Evolutionary conservation across 176 grass and related monocot species (phyloP).

Genomic region (Otatea glauca): DNA sequence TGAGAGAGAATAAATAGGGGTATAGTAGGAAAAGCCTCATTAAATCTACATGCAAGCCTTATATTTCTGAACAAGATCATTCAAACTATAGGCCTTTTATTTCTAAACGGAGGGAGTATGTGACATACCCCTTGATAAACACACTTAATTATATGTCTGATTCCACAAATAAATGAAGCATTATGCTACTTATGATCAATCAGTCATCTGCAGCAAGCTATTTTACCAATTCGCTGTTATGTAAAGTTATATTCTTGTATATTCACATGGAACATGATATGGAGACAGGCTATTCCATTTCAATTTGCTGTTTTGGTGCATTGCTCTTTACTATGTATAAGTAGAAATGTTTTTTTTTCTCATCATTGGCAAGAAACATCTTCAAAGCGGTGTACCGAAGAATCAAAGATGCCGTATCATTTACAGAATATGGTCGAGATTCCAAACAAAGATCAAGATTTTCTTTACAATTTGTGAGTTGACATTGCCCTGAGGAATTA

Average conservation of each 20-base stretch:
- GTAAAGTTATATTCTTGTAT: neutral
- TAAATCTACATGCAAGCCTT: too few species aligned
- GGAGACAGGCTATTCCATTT: neutral
- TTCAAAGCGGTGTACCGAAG: neutral
- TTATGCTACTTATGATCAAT: neutral
- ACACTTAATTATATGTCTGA: too few species aligned
- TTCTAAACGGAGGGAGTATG: neutral
- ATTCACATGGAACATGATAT: neutral
- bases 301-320: neutral
- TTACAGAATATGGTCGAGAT: neutral
- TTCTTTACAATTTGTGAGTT: neutral
- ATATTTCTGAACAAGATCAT: too few species aligned
- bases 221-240: neutral
- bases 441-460: neutral
- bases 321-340: neutral
- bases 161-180: neutral
- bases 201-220: neutral
- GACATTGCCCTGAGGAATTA: neutral
- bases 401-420: neutral
- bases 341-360: neutral
- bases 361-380: neutral
- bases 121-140: neutral
- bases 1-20: too few species aligned
- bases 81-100: too few species aligned
- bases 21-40: too few species aligned